Evolutionary conservation across 2,329 filamentous ascomycete genomes (phyloP), one percentile per base, ranked within the genome.

Genomic region (Neonectria faginata): DNA sequence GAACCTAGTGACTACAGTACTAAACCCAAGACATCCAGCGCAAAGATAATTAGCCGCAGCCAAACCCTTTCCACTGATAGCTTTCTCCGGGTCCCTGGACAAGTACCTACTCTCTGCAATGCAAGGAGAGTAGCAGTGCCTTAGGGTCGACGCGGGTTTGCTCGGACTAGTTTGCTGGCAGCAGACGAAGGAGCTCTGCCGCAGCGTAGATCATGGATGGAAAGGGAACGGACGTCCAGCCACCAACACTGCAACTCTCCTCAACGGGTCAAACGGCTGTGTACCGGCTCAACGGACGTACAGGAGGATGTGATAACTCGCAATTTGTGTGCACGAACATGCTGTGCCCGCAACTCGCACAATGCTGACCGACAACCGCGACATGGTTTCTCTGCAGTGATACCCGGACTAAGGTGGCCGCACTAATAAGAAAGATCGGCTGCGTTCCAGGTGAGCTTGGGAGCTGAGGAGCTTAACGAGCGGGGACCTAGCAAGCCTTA

Each of bases 221-320:
- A 29, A 18, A 31, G 20, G 44, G n/a, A 29, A 50, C n/a, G 16
- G 48, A 51, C 22, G 48, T 36, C n/a, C 29, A 51, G 18, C 27
- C 12, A 33, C 50, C 25, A 51, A 29, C 29, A 41, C 33, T 51
- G 39, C 48, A 48, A 62, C 48, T 36, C 60, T 50, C 33, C 42
- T 33, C 42, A 51, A 51, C 33, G 33, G 53, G 56, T 54, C 55
- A 52, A 57, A 29, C 41, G 39, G 53, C 48, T 54, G 53, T 47
- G 60, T 41, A 52, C 48, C 60, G 33, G 57, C 44, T 57, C 55
- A 51, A 33, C 48, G 48, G 48, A 33, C 31, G 47, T 33, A 33
- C n/a, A 20, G 56, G 18, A 47, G 56, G 50, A 59, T 50, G 55
- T 55, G 61, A 58, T 53, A 52, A 33, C 36, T 42, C 47, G 47